phyloP scores from a whole-genome alignment of 345 rosid genomes.

The Rhodamnia argentea region DNA sequence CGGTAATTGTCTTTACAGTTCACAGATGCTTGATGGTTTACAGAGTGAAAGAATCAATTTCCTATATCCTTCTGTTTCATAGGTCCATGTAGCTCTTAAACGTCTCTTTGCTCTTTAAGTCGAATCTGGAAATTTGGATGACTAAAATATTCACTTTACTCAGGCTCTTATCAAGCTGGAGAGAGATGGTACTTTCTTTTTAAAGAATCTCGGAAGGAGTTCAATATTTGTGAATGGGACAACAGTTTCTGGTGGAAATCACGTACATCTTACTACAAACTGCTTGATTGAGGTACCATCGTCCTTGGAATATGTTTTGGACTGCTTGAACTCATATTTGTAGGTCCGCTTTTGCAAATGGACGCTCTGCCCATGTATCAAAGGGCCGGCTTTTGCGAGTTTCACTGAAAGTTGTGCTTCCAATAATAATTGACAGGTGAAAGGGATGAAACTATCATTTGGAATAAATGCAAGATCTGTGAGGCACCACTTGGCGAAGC shows the following conservation, averaged over 20 bases:
- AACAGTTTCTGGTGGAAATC: constrained; percentile 36
- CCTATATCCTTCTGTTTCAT: neutral
- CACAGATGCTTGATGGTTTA: neutral
- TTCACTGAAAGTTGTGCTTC: neutral
- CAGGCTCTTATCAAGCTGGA: constrained; percentile 69
- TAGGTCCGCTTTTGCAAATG: neutral
- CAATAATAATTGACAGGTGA: constrained; percentile 37
- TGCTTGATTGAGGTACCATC: constrained; percentile 52
- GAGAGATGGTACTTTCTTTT: constrained; percentile 41
- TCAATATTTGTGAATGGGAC: constrained; percentile 43
- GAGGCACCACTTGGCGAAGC: constrained; percentile 19
- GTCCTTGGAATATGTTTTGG: neutral
- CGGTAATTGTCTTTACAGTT: neutral
- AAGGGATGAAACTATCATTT: constrained; percentile 45
- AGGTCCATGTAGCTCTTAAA: neutral
- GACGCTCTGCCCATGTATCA: neutral
- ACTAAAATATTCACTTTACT: neutral
- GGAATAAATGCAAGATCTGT: constrained; percentile 47
- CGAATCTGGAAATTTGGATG: neutral
- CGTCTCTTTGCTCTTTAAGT: neutral
- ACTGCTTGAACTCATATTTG: neutral
- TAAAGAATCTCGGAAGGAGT: constrained; percentile 63
- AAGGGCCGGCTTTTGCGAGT: neutral
- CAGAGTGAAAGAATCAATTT: neutral
- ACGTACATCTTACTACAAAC: constrained; percentile 22